Base-by-base conservation (phyloP, 1,284 basidiomycete genomes). In the Sanghuangporus weigelae region DNA sequence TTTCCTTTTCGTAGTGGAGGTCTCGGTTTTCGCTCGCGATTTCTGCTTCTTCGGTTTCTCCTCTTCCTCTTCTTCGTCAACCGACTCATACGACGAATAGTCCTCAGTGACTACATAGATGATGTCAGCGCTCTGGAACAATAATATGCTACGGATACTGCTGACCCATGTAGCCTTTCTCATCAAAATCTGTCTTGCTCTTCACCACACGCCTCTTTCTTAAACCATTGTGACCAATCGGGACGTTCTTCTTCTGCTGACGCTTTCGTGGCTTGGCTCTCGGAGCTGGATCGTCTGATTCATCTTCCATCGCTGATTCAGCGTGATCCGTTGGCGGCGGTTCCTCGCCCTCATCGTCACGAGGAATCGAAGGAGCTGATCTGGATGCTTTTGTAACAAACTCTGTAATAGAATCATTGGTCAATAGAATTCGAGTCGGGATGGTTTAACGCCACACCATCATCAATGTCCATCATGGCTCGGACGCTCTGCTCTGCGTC, bases 71-170 rank as follows among this genome's bases (percentile, higher is more conserved):
- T 83, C 82, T 68, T 87, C 88, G 23, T 84, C 83, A 1, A 88
- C 86, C 6, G 89, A 90, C 73, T 93, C 90, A 70, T 90, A 92
- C 14, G 83, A 84, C 2, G 89, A 90, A 71, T 90, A 89, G 70
- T 92, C 90, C 70, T 90, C 86, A 38, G 81, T 87, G 16, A 84
- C 90, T 92, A 68, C 1, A 67, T 46, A 6, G 49, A 19, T 26
- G 19, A 1, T 26, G 10, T 54, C 6, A 26, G 14, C 38, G 10
- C 31, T 23, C 12, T 1, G 3, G 38, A 42, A 31, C 36, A 60
- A 5, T 6, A 23, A 42, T 40, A 46, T 2, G 8, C 14, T n/a
- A 42, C 48, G 50, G 5, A 51, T 26, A 51, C 10, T 26, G 74
- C 83, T 61, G 71, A 91, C 90, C 80, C 74, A 83, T 85, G 67